Conservation (phyloP, 495 filamentous ascomycete species). For the Geoglossum glabrum region DNA sequence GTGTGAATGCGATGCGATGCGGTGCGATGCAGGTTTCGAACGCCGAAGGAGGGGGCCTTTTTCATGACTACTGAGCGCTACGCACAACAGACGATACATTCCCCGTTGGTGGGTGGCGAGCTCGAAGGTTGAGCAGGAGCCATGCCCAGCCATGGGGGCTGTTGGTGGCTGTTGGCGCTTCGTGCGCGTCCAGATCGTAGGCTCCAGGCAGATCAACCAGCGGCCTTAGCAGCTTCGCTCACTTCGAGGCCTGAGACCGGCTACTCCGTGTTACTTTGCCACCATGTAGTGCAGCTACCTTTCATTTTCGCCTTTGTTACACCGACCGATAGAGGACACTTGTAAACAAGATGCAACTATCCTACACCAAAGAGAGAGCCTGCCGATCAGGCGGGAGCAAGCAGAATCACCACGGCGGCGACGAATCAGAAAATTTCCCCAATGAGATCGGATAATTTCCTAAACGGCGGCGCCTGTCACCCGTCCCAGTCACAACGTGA, state of each 20-base stretch:
- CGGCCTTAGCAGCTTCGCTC: background rate
- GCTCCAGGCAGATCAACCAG: background rate
- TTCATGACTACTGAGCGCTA: background rate
- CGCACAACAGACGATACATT: too few relatives aligned
- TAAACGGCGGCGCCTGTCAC: too few relatives aligned
- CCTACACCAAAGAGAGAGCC: background rate
- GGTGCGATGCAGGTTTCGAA: background rate
- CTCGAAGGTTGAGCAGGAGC: too few relatives aligned
- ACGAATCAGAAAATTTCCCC: too few relatives aligned
- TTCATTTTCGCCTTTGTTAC: background rate
- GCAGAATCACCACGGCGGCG: background rate
- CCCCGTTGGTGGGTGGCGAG: too few relatives aligned
- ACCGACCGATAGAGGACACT: background rate
- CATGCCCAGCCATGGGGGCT: too few relatives aligned
- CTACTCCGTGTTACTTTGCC: background rate
- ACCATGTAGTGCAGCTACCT: background rate
- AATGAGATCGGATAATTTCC: too few relatives aligned
- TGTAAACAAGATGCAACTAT: background rate
- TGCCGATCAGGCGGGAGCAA: background rate
- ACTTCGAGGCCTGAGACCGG: too few relatives aligned
- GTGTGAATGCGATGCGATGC: background rate
- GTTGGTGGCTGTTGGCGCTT: too few relatives aligned
- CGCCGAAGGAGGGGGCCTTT: background rate
- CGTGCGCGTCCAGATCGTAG: background rate
- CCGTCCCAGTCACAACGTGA: too few relatives aligned